Conservation (phyloP, 176 grass and related monocot genomes). For the Dactylis glomerata region DNA sequence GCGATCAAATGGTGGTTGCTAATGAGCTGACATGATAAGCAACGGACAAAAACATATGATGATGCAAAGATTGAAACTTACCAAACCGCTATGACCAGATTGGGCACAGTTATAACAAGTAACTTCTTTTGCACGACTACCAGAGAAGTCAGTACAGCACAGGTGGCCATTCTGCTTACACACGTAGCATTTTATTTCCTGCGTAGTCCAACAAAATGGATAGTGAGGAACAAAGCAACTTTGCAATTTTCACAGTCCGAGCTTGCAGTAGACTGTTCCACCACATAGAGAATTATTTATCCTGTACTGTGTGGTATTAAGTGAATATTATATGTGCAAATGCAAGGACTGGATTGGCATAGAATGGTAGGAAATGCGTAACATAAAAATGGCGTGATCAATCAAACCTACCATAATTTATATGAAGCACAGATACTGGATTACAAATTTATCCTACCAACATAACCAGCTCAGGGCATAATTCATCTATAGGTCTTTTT, state of each 20-base stretch:
- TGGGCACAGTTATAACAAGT: constrained; percentile 95
- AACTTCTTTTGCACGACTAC: constrained; percentile 55
- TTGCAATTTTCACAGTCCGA: constrained; percentile 8
- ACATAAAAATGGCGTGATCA: not conserved
- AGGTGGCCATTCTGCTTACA: constrained; percentile 91
- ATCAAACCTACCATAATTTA: not conserved
- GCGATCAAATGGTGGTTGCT: constrained; percentile 27
- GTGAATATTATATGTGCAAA: not conserved
- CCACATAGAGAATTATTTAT: not conserved
- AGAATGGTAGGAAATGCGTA: not conserved
- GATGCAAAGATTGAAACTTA: constrained; percentile 39
- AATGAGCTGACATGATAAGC: constrained; percentile 9
- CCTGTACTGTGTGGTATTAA: not conserved
- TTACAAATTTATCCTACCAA: not conserved
- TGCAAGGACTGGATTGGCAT: not conserved
- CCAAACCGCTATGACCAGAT: constrained; percentile 74
- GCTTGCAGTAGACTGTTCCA: constrained; percentile 7
- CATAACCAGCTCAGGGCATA: not conserved
- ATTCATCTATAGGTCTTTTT: not conserved
- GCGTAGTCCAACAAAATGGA: constrained; percentile 35
- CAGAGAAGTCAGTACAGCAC: constrained; percentile 62
- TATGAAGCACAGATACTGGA: not conserved
- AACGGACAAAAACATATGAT: constrained; percentile 9
- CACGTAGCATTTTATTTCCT: constrained; percentile 90
- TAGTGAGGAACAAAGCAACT: constrained; percentile 18